Evolutionary conservation across 345 rosid species (phyloP).

Genomic region (Capsella bursapastoris): DNA sequence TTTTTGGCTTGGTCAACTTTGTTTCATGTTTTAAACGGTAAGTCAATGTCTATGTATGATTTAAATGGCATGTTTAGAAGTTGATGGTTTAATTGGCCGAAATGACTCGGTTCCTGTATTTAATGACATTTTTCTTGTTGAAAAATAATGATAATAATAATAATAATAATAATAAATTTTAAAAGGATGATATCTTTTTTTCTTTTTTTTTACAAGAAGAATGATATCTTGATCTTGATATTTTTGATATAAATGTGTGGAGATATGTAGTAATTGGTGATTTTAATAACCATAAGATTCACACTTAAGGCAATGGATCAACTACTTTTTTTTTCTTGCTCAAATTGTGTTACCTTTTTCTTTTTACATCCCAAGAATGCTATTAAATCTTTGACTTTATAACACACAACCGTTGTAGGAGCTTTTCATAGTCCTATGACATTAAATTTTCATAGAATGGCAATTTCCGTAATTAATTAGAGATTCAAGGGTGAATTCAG

Average conservation of each 20-base stretch:
- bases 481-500: constrained; percentile 18
- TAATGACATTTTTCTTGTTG: no score
- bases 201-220: no score
- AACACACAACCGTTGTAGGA: neutral
- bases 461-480: constrained; percentile 24
- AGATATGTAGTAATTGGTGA: neutral
- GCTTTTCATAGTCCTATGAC: constrained; percentile 28
- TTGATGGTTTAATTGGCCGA: no score
- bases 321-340: constrained; percentile 23
- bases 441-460: constrained; percentile 10
- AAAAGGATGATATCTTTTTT: no score
- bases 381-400: constrained; percentile 21
- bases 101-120: no score
- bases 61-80: no score
- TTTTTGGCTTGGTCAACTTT: no score
- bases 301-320: constrained; percentile 29
- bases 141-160: no score
- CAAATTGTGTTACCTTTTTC: constrained; percentile 1
- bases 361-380: constrained; percentile 25
- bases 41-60: no score
- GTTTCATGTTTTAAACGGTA: no score
- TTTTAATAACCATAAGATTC: neutral
- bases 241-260: neutral
- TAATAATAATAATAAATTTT: no score
- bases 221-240: neutral